phyloP scores from a whole-genome alignment of 495 filamentous ascomycete genomes.

The Eremomyces bilateralis region DNA sequence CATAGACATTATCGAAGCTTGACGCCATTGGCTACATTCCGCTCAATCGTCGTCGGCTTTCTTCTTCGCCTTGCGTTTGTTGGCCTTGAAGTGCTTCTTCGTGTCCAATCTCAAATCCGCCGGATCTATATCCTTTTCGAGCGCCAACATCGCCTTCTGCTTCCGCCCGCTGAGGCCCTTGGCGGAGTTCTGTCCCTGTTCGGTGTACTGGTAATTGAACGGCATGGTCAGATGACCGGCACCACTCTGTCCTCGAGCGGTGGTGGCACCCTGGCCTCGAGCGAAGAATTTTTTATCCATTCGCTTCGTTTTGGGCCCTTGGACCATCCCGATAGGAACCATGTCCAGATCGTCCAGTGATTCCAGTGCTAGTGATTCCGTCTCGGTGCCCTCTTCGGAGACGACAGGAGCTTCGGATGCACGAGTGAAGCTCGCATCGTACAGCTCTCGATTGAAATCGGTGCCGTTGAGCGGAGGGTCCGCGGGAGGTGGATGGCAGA shows the following conservation, averaged over 20 bases:
- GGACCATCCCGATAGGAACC: slow-evolving; percentile 15
- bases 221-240: slow-evolving; percentile 53
- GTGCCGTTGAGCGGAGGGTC: slow-evolving; percentile 39
- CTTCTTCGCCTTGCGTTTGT: slow-evolving; percentile 30
- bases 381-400: slow-evolving; percentile 11
- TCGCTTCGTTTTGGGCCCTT: slow-evolving; percentile 46
- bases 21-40: too few species aligned
- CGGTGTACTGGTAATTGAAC: slow-evolving; percentile 70
- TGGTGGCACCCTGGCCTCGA: slow-evolving; percentile 24
- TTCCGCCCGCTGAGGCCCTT: slow-evolving; percentile 68
- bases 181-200: slow-evolving; percentile 56
- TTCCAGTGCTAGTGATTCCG: neutral
- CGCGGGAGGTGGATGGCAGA: slow-evolving; percentile 69
- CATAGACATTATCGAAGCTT: too few species aligned
- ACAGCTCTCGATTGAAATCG: slow-evolving; percentile 77
- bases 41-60: neutral
- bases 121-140: slow-evolving; percentile 69
- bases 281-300: slow-evolving; percentile 81
- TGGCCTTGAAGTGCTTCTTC: slow-evolving; percentile 93
- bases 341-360: slow-evolving; percentile 15
- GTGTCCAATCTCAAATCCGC: slow-evolving; percentile 46
- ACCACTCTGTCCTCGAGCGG: slow-evolving; percentile 10
- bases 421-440: slow-evolving; percentile 59
- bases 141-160: slow-evolving; percentile 56
- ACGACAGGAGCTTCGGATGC: slow-evolving; percentile 42